These are phyloP conservation scores for Isoetes taiwanensis DNA, from an alignment of 75 land plant species.

Conservation along the genomic window DNA sequence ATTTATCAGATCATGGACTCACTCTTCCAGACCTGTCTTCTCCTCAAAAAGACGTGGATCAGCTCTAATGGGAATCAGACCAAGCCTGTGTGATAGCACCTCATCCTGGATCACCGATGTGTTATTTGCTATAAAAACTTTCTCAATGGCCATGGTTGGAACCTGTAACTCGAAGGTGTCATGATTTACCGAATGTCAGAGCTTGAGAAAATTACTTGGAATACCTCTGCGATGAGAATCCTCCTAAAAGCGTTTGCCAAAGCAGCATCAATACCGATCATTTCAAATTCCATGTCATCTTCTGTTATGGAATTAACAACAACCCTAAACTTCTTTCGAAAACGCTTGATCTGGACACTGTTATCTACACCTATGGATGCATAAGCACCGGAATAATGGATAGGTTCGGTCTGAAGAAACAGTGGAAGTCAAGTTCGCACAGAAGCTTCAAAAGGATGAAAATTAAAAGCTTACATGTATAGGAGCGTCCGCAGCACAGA, in stretches of 20 bases:
- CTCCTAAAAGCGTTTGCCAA: slow-evolving; percentile 90
- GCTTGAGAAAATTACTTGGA: neutral
- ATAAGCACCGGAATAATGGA: slow-evolving; percentile 84
- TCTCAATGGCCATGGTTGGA: slow-evolving; percentile 97
- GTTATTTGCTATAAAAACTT: slow-evolving; percentile 76
- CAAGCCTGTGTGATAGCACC: slow-evolving; percentile 82
- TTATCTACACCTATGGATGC: slow-evolving; percentile 66
- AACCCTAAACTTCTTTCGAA: slow-evolving; percentile 46
- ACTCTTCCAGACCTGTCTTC: slow-evolving; percentile 39
- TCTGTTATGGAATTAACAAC: slow-evolving; percentile 46
- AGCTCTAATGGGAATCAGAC: slow-evolving; percentile 64
- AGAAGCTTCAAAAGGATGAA: neutral
- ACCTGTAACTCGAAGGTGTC: slow-evolving; percentile 29
- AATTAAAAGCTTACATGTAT: slow-evolving; percentile 32
- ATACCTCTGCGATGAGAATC: slow-evolving; percentile 92
- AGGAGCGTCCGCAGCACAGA: slow-evolving; percentile 73
- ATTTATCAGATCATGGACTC: neutral
- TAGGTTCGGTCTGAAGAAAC: slow-evolving; percentile 43
- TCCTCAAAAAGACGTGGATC: slow-evolving; percentile 83
- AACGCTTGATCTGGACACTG: slow-evolving; percentile 39
- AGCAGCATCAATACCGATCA: slow-evolving; percentile 92
- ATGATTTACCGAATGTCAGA: neutral
- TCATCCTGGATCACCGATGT: slow-evolving; percentile 87
- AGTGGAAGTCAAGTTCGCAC: neutral
- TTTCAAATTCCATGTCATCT: slow-evolving; percentile 89